A percentile compares a stretch with the other conserved stretches of the same genome.
Evolutionary conservation across 2,329 filamentous ascomycete genomes (phyloP).

Genomic region (Colletotrichum nymphaeae): DNA sequence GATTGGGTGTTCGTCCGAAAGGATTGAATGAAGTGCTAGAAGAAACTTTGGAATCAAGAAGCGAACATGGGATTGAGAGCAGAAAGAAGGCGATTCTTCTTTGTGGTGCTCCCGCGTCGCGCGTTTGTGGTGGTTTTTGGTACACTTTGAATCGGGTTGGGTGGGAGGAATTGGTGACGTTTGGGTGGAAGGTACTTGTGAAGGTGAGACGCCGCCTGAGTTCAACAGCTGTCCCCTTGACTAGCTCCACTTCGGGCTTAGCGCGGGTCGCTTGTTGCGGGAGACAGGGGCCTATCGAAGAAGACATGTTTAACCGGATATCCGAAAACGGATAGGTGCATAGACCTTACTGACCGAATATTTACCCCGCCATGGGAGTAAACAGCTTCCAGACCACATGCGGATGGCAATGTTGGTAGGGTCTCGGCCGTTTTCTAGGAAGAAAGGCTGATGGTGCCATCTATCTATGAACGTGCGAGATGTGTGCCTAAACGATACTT

Average conservation of each 20-base stretch:
- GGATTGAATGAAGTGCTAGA: background rate
- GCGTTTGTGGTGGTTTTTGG: background rate
- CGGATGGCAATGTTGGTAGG: too few species aligned
- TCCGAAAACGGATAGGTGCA: background rate
- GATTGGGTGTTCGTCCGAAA: background rate
- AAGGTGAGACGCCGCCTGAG: slow-evolving; percentile 26
- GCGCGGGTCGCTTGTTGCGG: slow-evolving; percentile 14
- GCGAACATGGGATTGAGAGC: background rate
- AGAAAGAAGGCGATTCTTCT: slow-evolving; percentile 28
- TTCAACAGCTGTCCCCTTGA: slow-evolving; percentile 43
- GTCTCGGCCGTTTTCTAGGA: too few species aligned
- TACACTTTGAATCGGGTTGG: background rate
- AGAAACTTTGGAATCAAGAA: background rate
- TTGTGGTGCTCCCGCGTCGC: slow-evolving; percentile 24
- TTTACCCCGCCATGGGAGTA: slow-evolving; percentile 21
- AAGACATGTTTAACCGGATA: slow-evolving; percentile 8
- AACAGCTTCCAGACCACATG: background rate
- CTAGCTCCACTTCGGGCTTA: slow-evolving; percentile 36
- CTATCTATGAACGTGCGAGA: too few species aligned
- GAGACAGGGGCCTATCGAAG: slow-evolving; percentile 18
- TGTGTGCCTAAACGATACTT: too few species aligned
- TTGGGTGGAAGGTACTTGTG: slow-evolving; percentile 10
- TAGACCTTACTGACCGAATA: background rate
- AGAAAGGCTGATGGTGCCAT: too few species aligned
- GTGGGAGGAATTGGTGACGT: slow-evolving; percentile 10